Evolutionary conservation across 1,284 basidiomycete genomes (phyloP).

Genomic region (Cutaneotrichosporon sp.): DNA sequence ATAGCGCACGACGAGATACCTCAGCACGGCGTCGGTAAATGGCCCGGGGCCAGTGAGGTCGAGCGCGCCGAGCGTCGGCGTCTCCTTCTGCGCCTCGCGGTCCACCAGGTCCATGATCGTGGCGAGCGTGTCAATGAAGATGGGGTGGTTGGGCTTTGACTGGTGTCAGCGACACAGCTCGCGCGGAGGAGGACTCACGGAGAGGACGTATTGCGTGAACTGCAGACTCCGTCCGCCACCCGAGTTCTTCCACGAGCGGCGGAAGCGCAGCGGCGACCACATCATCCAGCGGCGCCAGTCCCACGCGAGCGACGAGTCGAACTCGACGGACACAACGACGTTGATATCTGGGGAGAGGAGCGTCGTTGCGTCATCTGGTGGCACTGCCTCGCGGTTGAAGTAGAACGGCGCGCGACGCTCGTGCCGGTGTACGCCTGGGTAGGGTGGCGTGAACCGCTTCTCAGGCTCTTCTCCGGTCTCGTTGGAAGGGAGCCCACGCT

Average conservation of each 20-base stretch:
- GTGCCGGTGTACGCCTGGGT: conserved; percentile 1
- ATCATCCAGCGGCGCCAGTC: conserved; percentile 14
- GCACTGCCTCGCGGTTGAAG: background rate
- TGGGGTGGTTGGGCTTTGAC: conserved; percentile 39
- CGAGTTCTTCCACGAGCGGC: background rate
- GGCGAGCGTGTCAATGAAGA: conserved; percentile 38
- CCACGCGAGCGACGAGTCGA: conserved; percentile 30
- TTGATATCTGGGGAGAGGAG: conserved; percentile 38
- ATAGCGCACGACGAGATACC: conserved; percentile 41
- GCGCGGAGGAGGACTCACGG: conserved; percentile 20
- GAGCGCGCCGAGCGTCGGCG: conserved; percentile 12
- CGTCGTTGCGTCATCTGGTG: conserved; percentile 22
- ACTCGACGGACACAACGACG: conserved; percentile 37
- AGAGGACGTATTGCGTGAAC: conserved; percentile 33
- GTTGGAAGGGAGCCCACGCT: background rate
- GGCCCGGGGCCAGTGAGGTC: conserved; percentile 39
- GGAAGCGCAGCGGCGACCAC: conserved; percentile 12
- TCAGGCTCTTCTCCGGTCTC: background rate
- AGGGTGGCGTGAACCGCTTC: background rate
- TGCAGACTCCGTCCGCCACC: conserved; percentile 27
- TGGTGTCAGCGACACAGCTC: conserved; percentile 16
- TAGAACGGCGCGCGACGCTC: conserved; percentile 1
- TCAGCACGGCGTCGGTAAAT: conserved; percentile 38
- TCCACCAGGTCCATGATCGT: conserved; percentile 23
- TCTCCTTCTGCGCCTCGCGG: background rate